Base-by-base conservation (phyloP, 495 filamentous ascomycete genomes). In the Jackrogersella minutella region DNA sequence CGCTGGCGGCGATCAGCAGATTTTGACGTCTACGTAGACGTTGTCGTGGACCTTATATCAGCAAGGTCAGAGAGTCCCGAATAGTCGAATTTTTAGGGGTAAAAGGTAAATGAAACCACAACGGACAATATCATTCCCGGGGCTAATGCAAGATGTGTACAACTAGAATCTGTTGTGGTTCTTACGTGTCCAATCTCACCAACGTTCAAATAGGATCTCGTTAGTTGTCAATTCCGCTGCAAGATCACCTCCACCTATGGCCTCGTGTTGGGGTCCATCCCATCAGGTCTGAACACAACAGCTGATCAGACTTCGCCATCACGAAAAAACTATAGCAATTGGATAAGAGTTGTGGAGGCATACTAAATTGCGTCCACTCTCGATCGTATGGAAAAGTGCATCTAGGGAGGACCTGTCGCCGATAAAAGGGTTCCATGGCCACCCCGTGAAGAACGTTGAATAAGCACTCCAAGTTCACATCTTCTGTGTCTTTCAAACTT, bases 161-260 rank as follows among this genome's bases (percentile, higher is more conserved):
- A 59, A 47, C 37, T 37, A 54, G 21, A 43, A 47, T 43, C 39
- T 30, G 56, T 31, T 55, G 47, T 47, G 36, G 19, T 34, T 37
- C 39, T 53, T 64, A 64, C 61, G 53, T 64, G 52, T 34, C 43
- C 37, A 21, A 24, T 43, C 44, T 30, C 33, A 30, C 39, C 55
- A 58, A 33, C 40, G 47, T 66, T 54, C 62, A 33, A 59, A 66
- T 66, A 54, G 55, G 55, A 47, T 40, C 30, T 50, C 24, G 40
- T 52, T 52, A 52, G 14, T 30, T 66, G 47, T 37, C 33, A 53
- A 46, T 47, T 40, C 62, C 54, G 55, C 39, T 59, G 55, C 62
- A 49, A 51, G 49, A 50, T 59, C 62, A 30, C 19, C 55, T 58
- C 53, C 62, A 57, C 52, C 14, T 59, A 46, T 52, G 21, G 50